Base-by-base conservation (phyloP, 2,329 filamentous ascomycete species). In the Alternaria arborescens region DNA sequence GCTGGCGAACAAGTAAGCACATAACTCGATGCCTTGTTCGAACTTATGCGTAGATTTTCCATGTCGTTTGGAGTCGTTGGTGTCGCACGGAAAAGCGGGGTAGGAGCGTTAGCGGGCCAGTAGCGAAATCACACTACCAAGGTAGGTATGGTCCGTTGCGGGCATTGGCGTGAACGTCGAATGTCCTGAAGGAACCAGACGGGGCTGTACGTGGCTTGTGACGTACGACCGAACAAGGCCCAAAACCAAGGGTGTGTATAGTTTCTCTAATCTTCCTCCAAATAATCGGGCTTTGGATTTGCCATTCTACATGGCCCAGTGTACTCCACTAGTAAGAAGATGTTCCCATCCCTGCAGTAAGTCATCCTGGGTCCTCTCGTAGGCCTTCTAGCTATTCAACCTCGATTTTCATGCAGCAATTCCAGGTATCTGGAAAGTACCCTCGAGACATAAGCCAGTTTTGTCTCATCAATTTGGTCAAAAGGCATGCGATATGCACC, bases 21-120 rank as follows among this genome's bases (percentile, higher is more conserved):
- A 14, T n/a, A 10, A 8, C n/a, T 40, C n/a, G 38, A 40, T 40
- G 6, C 36, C 36, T 38, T 38, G 16, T 6, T 38, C 36, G 16
- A 38, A 38, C 1, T 38, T 7, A 8, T 38, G 36, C 36, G n/a
- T 38, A 38, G 7, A 18, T 38, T n/a, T 38, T 38, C 36, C 16
- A 38, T 38, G 36, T 38, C 36, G 11, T n/a, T 38, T 38, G 36
- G n/a, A 18, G 36, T 11, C 28, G 8, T 30, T 30, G 42, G 24
- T 26, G 24, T 30, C 43, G 28, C 26, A 30, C 28, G 28, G 26
- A 30, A 47, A 47, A 32, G 44, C 44, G 44, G 44, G 38, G 38
- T 40, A 40, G 38, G 10, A 40, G 38, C 38, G 38, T 38, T 16
- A 5, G n/a, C n/a, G 8, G 18, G 38, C 38, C 38, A n/a, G 8